Base-by-base conservation (phyloP, 2,329 filamentous ascomycete genomes). In the Mollisia scopiformis region DNA sequence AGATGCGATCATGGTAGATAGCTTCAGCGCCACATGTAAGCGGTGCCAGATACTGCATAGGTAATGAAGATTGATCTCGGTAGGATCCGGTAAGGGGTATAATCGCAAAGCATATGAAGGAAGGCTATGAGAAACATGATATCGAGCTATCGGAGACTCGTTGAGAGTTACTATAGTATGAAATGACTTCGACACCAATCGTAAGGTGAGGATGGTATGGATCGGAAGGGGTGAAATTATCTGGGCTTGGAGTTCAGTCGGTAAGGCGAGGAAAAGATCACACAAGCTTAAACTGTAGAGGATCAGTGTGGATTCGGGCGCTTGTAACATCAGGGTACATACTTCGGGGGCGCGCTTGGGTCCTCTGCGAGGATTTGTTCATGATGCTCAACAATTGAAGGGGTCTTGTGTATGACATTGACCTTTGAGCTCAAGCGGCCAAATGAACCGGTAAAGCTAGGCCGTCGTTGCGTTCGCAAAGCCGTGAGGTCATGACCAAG, bases 1-100 rank as follows among this genome's bases (percentile, higher is more conserved):
- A 66, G 87, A 83, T 64, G 84, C 85, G 74, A 88, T 88, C 55
- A 86, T 75, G 59, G 80, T 81, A 0, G 86, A 82, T 14, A 89
- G 73, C 72, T 89, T 89, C 10, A 84, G 81, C 13, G 86, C 84
- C 27, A 88, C 85, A 68, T 88, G 85, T 1, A 89, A 73, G 19
- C 86, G 82, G 71, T 89, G 86, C 86, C 86, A 88, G 66, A 89
- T 76, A 21, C 85, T 82, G 68, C 86, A 88, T 0, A 89, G 73
- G 63, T 88, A 83, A 67, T 87, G 84, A 33, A 89, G 80, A 62
- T 79, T 86, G 55, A 85, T 75, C 19, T 79, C 74, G 19, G 75
- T 69, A 4, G 77, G 72, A 39, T 82, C 77, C n/a, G 78, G 77
- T 1, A 79, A 66, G 1, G 85, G 86, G 63, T 88, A 89, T 14